Conservation (phyloP, 805 yeast genomes). For the Sungouiozyma ichnusensis region DNA sequence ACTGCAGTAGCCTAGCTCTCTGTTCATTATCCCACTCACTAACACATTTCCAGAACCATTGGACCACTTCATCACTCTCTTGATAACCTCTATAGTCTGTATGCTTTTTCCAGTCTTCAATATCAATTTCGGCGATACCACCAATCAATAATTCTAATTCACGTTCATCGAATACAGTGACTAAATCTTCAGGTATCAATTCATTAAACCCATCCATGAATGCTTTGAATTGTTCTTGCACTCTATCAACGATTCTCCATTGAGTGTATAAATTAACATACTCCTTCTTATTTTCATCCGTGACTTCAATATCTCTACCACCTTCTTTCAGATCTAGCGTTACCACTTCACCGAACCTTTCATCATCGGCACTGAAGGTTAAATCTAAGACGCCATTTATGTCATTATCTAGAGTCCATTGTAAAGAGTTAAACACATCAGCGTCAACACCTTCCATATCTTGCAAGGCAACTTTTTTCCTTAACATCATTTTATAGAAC, state of each 20-base stretch:
- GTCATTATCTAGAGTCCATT: conserved; percentile 93
- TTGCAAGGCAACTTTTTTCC: conserved; percentile 85
- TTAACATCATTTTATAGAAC: conserved; percentile 92
- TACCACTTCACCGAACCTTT: conserved; percentile 86
- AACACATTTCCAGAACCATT: conserved; percentile 98
- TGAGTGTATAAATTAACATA: conserved; percentile 91
- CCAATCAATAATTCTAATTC: conserved; percentile 94
- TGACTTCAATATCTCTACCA: conserved; percentile 84
- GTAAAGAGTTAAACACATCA: conserved; percentile 86
- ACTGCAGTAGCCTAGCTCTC: conserved; percentile 88
- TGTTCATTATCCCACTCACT: conserved; percentile 94
- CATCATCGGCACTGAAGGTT: conserved; percentile 84
- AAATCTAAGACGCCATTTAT: conserved; percentile 79
- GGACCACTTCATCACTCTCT: conserved; percentile 90
- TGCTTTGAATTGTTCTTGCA: conserved; percentile 91
- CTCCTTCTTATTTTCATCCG: conserved; percentile 89
- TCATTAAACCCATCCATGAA: conserved; percentile 97
- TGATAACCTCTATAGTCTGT: conserved; percentile 98
- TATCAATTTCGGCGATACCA: conserved; percentile 95
- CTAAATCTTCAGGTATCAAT: conserved; percentile 91
- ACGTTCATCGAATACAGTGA: conserved; percentile 94
- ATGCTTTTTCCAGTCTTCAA: conserved; percentile 98
- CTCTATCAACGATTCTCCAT: conserved; percentile 90
- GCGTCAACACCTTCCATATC: conserved; percentile 99
- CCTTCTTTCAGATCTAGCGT: conserved; percentile 82